Evolutionary conservation across 108 stramenopile species (phyloP), one percentile per base, ranked within the genome.

Genomic region (Mediolabrus comicus): DNA sequence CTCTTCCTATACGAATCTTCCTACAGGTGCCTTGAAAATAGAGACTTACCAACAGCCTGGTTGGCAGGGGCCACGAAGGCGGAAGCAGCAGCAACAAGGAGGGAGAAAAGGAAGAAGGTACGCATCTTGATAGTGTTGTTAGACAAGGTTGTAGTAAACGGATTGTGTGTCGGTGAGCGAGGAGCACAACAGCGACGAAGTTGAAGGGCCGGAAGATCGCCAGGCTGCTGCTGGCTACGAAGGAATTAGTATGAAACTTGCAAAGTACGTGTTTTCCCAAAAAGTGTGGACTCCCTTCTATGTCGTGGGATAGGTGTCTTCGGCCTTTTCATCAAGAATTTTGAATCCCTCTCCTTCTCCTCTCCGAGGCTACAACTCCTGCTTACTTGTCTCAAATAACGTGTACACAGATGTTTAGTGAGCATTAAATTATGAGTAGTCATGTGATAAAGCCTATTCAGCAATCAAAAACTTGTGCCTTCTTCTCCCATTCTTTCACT

Each of bases 11-110:
- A 49, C 0, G n/a, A 3, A 49, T 49, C 22, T 0, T 49, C 22
- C 3, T 1, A 49, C 1, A 4, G n/a, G n/a, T n/a, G n/a, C 3
- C 19, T 57, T 3, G 32, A 3, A n/a, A 59, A 14, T 53, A 68
- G 67, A 82, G 34, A 79, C 86, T 82, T 65, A 83, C 79, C 75
- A 36, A 72, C 74, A 61, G 83, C 87, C 67, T 85, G 67, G 87
- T 75, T 87, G 63, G 81, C 84, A 39, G 88, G 86, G 68, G 86
- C 79, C 54, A 89, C 88, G 77, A 94, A 94, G 65, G 93, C 93
- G 67, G 85, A 86, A 71, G 89, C 89, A 65, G 84, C 82, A 58
- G 85, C 86, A 60, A 93, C 60, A 71, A 89, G 63, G 70, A 91
- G 77, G 70, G 92, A 87, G 74, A 88, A 60, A 68, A 91, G 32